These are phyloP conservation scores for Sugiyamaella smithiae DNA, from an alignment of 805 yeast genomes.

Conservation along the genomic window DNA sequence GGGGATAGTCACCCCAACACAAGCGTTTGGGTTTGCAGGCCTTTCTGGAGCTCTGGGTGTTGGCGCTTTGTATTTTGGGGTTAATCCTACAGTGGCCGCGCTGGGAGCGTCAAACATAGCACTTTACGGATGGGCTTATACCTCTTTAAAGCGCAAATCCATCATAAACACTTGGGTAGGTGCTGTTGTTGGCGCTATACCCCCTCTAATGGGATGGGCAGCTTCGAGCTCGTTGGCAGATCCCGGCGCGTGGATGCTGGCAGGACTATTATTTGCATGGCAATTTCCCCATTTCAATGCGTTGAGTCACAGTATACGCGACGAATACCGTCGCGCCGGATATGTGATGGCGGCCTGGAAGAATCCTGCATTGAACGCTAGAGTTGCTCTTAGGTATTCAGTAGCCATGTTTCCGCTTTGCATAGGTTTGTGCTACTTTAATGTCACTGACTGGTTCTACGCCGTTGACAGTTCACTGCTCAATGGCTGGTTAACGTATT, in stretches of 20 bases:
- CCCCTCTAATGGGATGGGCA: conserved; percentile 99
- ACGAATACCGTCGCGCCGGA: conserved; percentile 88
- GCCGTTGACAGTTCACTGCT: conserved; percentile 75
- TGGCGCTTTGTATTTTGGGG: conserved; percentile 67
- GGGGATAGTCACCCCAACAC: conserved; percentile 68
- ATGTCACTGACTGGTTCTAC: conserved; percentile 79
- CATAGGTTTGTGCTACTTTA: conserved; percentile 71
- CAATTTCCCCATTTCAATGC: conserved; percentile 98
- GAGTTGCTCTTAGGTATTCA: conserved; percentile 89
- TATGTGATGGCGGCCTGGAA: conserved; percentile 97
- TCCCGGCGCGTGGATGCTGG: conserved; percentile 95
- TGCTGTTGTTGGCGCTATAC: conserved; percentile 97
- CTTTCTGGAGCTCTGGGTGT: conserved; percentile 70
- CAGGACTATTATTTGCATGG: conserved; percentile 91
- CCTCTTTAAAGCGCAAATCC: conserved; percentile 80
- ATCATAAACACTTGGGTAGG: conserved; percentile 98
- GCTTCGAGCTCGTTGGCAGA: conserved; percentile 63
- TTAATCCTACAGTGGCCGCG: conserved; percentile 77
- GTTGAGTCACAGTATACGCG: conserved; percentile 79
- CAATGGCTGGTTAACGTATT: conserved; percentile 81
- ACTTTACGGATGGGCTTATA: conserved; percentile 86
- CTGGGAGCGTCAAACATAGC: conserved; percentile 80
- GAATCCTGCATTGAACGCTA: conserved; percentile 85
- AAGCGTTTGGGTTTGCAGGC: conserved; percentile 81
- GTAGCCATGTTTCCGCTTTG: conserved; percentile 93